Conservation (phyloP, 768 basidiomycete species). For the Collybiopsis luxurians region DNA sequence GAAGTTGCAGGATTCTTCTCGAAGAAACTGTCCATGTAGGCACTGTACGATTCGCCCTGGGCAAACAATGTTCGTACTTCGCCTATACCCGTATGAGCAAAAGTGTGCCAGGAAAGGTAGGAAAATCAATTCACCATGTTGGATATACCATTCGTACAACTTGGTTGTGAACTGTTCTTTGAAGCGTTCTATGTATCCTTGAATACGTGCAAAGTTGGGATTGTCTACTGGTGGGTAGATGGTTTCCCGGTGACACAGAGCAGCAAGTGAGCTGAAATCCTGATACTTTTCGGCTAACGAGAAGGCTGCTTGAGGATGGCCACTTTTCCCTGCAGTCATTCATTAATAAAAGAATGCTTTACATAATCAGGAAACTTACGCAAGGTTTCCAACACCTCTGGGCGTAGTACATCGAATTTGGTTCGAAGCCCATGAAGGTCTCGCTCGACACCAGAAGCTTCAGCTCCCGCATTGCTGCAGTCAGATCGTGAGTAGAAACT, state of each 20-base stretch:
- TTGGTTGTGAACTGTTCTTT: slow-evolving; percentile 84
- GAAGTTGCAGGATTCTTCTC: slow-evolving; percentile 50
- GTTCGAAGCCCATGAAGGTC: slow-evolving; percentile 62
- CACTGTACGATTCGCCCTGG: slow-evolving; percentile 60
- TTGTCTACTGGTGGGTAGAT: slow-evolving; percentile 66
- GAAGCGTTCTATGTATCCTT: slow-evolving; percentile 73
- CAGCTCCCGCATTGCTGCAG: slow-evolving; percentile 41
- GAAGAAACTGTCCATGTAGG: slow-evolving; percentile 75
- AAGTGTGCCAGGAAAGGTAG: neutral
- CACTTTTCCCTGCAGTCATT: slow-evolving; percentile 52
- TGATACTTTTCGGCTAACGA: slow-evolving; percentile 81
- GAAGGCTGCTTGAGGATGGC: slow-evolving; percentile 70
- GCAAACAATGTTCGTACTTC: slow-evolving; percentile 82
- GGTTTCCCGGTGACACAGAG: slow-evolving; percentile 70
- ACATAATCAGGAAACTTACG: slow-evolving; percentile 47
- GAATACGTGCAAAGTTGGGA: slow-evolving; percentile 59
- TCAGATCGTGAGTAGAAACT: neutral
- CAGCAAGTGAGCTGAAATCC: slow-evolving; percentile 84
- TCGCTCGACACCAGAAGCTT: slow-evolving; percentile 47
- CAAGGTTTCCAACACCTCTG: slow-evolving; percentile 75
- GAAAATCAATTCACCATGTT: slow-evolving; percentile 57
- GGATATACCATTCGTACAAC: slow-evolving; percentile 91
- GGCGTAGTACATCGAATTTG: slow-evolving; percentile 67
- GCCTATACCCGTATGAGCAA: slow-evolving; percentile 37
- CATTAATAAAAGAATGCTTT: neutral